Evolutionary conservation across 495 filamentous ascomycete species (phyloP).

Genomic region (Xylaria nigripes): DNA sequence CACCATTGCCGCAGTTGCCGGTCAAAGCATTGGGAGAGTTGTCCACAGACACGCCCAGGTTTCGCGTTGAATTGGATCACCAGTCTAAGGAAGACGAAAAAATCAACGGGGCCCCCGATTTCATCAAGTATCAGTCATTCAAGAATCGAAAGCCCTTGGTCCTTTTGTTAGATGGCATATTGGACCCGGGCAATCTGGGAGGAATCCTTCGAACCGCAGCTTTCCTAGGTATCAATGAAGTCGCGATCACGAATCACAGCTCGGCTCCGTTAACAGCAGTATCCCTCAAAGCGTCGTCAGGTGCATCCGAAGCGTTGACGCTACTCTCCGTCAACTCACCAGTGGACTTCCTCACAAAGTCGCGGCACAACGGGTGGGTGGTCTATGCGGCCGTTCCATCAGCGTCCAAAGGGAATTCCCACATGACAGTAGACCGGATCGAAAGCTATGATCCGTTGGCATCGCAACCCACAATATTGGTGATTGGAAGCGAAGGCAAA

Average conservation of each 20-base stretch:
- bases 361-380: slow-evolving; percentile 65
- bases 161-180: slow-evolving; percentile 72
- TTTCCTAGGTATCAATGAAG: slow-evolving; percentile 75
- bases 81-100: slow-evolving; percentile 66
- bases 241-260: slow-evolving; percentile 57
- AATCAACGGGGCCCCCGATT: slow-evolving; percentile 54
- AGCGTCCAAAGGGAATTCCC: slow-evolving; percentile 25
- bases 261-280: slow-evolving; percentile 67
- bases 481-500: slow-evolving; percentile 76
- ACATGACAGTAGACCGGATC: slow-evolving; percentile 20
- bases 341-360: slow-evolving; percentile 58
- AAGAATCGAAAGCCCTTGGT: slow-evolving; percentile 61
- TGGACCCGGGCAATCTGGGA: slow-evolving; percentile 85
- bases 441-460: slow-evolving; percentile 43
- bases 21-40: slow-evolving; percentile 50
- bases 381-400: slow-evolving; percentile 72
- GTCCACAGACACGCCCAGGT: slow-evolving; percentile 32
- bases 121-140: slow-evolving; percentile 33
- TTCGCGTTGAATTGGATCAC: slow-evolving; percentile 51
- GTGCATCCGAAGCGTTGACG: slow-evolving; percentile 70
- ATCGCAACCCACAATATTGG: slow-evolving; percentile 59
- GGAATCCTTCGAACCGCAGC: slow-evolving; percentile 78
- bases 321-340: slow-evolving; percentile 59
- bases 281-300: slow-evolving; percentile 77
- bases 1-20: slow-evolving; percentile 68